Base-by-base conservation (phyloP, 805 yeast genomes). In the Candida cerambycidarum region DNA sequence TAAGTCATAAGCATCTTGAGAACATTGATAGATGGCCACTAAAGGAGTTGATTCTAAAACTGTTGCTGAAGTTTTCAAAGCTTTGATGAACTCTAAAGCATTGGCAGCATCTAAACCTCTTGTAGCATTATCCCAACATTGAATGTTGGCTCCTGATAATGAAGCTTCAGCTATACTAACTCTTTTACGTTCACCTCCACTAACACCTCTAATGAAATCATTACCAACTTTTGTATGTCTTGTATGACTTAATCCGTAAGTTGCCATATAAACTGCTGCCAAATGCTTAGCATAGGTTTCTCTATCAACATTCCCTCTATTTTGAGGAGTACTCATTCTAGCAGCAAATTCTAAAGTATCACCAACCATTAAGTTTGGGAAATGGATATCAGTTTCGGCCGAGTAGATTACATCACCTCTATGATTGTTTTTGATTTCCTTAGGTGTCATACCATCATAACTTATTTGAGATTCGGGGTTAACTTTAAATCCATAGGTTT, bases 151-250 rank as follows among this genome's bases (percentile, higher is more conserved):
- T 17, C 82, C 79, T 35, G 81, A 71, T 36, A 83, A 75, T 36
- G 83, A 65, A 1, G 84, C 85, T 63, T 86, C 95, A 10, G 89
- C 88, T 53, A 86, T 81, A 9, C 92, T 83, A 2, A 86, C 90
- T 68, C 95, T 78, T 63, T 85, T 85, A 49, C 93, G 69, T 65
- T 86, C 93, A 71, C 93, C 93, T 55, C 95, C 90, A 39, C 92
- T 82, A 30, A 83, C 85, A 67, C 88, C 85, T 58, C 87, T 73
- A 19, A 82, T 73, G 44, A 67, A 77, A 50, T 79, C 83, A 54
- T 79, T 73, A 59, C 85, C 85, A 33, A 80, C 84, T 46, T 74
- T 75, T 24, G 84, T 78, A 51, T 78, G 60, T 42, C 69, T 61
- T 8, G 82, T 79, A 55, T 79, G 82, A n/a, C 75, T 65, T 43